Base-by-base conservation (phyloP, 2,329 filamentous ascomycete species). In the Ophiostoma himal-ulmi region DNA sequence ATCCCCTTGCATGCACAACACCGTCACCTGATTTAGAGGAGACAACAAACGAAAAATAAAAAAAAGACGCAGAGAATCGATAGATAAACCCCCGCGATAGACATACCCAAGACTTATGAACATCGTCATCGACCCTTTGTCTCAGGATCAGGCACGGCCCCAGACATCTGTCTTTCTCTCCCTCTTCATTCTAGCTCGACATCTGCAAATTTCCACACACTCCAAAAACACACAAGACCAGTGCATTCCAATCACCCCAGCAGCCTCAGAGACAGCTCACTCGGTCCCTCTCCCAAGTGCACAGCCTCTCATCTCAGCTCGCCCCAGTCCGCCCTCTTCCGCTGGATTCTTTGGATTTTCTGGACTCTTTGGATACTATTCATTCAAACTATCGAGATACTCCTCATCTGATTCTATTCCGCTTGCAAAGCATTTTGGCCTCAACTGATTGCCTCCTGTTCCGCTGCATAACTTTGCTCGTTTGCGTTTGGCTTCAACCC, bases 1-100 rank as follows among this genome's bases (percentile, higher is more conserved):
- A 57, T 57, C 52, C 52, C 52, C 22, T 22, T 57, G 52, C 52
- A 57, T 57, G n/a, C 52, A 57, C 52, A 57, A 57, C 48, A 14
- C 22, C 22, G 52, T 57, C 52, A 57, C 52, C 30, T 30, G 30
- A 57, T 22, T 1, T 20, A 6, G 14, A 48, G 13, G 17, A 48
- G 11, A 17, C 13, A 54, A 22, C 14, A 54, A 22, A 54, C 8
- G 3, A 14, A 54, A 54, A 54, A n/a, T 5, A 54, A 8, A 22
- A 22, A 22, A 54, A 10, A 54, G 41, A 17, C 41, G 20, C 7
- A 22, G n/a, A 54, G 6, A 54, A 6, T 22, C 7, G 22, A 14
- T 2, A 54, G n/a, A 54, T 7, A 22, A 22, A 39, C 37, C 37
- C 36, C 30, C 37, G 11, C 1, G 37, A 39, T 39, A 13, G n/a